Base-by-base conservation (phyloP, 2,329 filamentous ascomycete species). In the Rachicladosporium sp. region DNA sequence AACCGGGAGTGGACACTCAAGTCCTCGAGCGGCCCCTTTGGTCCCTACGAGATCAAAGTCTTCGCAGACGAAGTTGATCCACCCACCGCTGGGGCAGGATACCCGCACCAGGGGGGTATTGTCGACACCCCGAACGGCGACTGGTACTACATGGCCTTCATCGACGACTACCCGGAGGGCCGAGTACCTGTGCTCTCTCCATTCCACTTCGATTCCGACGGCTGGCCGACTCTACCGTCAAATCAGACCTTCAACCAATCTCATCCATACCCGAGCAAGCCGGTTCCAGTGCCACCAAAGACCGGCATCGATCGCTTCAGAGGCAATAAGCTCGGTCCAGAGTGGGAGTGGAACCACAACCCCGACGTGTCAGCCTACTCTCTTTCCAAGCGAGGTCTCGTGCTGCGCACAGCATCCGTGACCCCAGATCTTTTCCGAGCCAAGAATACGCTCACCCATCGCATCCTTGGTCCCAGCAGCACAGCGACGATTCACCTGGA, bases 321-420 rank as follows among this genome's bases (percentile, higher is more conserved):
- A 0, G 68, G 66, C 0, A 49, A 56, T 0, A 45, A 54, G 0
- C 58, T 77, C 1, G 52, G 59, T 5, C 60, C 62, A 0, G 57
- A 65, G 2, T 78, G 70, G 69, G 73, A 78, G 51, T 78, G 73
- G 73, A 78, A 78, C 49, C 74, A 77, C 46, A 76, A 77, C 50
- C 74, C 74, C 0, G 71, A 77, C 40, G 61, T 55, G 1, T 57
- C 53, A 6, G 67, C 64, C 7, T 77, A 56, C 48, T 52, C 49
- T 1, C 58, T 74, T 8, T 30, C 38, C 15, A 57, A 65, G 21
- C 67, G 69, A 2, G 56, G 57, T 1, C 48, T 77, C 2, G 62
- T 58, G 0, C 59, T 77, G 1, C 56, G 53, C 21, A 68, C 73
- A 2, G 68, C 67, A 1, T 70, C 66, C 0, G 63, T 74, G 1